Conservation (phyloP, 768 basidiomycete genomes). For the Suillus cothurnatus region DNA sequence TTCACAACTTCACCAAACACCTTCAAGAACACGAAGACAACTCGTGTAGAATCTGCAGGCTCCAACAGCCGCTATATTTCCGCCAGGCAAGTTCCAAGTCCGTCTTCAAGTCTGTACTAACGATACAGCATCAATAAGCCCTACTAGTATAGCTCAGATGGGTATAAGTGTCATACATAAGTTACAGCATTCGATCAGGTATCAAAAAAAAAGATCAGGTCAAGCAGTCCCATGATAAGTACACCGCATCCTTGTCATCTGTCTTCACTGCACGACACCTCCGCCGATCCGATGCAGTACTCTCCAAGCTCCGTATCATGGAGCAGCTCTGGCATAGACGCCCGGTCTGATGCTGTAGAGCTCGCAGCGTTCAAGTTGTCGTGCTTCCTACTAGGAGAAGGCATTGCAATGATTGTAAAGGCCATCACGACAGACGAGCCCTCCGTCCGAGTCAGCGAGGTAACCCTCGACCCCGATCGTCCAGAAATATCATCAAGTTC, state of each 20-base stretch:
- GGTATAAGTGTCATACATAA: background rate
- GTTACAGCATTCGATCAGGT: background rate
- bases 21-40: background rate
- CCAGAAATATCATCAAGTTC: background rate
- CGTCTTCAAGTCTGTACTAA: background rate
- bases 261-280: conserved; percentile 20
- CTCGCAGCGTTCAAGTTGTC: background rate
- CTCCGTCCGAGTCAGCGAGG: conserved; percentile 9
- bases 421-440: conserved; percentile 37
- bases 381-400: conserved; percentile 22
- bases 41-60: background rate
- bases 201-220: background rate
- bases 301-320: conserved; percentile 36
- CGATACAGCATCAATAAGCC: background rate
- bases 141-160: background rate
- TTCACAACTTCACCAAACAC: background rate
- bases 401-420: conserved; percentile 46
- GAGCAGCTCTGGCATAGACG: conserved; percentile 12
- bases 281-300: conserved; percentile 29
- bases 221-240: background rate
- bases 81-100: background rate
- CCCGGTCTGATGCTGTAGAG: background rate
- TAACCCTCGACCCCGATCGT: background rate
- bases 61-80: background rate
- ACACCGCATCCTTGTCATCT: conserved; percentile 1